phyloP scores from a whole-genome alignment of 257 asterid species.

The Nicotiana knightiana region DNA sequence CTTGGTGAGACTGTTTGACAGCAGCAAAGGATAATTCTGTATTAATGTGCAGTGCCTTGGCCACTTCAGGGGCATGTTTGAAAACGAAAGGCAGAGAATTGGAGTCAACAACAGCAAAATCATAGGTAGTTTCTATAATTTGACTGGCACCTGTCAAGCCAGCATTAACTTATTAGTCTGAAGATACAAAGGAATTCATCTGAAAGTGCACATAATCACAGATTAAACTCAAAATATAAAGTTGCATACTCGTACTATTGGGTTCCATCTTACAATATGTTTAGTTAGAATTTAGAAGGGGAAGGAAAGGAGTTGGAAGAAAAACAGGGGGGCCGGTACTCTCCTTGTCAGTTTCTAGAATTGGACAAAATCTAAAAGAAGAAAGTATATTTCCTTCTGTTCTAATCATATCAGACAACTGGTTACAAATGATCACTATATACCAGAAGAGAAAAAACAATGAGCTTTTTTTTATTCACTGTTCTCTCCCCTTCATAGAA shows the following conservation, averaged over 20 bases:
- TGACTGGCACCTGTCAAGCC: conserved; percentile 56
- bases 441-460: not conserved
- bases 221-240: not conserved
- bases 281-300: not conserved
- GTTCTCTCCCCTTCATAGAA: not conserved
- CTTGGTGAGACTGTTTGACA: conserved; percentile 40
- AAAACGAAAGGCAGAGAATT: conserved; percentile 83
- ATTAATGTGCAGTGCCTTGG: conserved; percentile 48
- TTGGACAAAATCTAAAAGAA: not conserved
- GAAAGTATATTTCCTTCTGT: not conserved
- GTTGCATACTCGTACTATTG: not conserved
- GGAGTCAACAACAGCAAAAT: conserved; percentile 85
- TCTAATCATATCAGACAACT: not conserved
- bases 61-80: conserved; percentile 76
- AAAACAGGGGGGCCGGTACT: not conserved
- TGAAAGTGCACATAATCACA: not conserved
- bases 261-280: not conserved
- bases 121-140: conserved; percentile 58
- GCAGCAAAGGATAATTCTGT: conserved; percentile 47
- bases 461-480: not conserved
- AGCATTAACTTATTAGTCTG: not conserved
- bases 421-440: not conserved
- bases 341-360: not conserved
- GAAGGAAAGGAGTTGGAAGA: not conserved
- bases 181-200: not conserved